phyloP scores from a whole-genome alignment of 1,139 yeast genomes.

The Sugiyamaella japonica region DNA sequence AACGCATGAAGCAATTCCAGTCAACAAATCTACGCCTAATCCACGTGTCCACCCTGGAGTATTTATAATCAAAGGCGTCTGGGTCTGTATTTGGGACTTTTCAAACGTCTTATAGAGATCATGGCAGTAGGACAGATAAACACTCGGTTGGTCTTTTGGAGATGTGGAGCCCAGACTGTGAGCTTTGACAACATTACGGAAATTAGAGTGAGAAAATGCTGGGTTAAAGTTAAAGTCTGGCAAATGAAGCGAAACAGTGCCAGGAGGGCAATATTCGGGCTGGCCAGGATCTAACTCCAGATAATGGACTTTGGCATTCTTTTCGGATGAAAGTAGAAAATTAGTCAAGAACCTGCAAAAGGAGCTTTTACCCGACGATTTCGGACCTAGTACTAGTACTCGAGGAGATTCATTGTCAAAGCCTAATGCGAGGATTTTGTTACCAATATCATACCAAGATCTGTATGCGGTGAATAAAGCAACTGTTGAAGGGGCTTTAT shows the following conservation, averaged over 20 bases:
- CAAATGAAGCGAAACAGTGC: slow-evolving; percentile 54
- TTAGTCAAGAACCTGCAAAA: slow-evolving; percentile 60
- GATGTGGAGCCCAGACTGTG: slow-evolving; percentile 68
- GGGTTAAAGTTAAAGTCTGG: slow-evolving; percentile 36
- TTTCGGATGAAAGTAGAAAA: slow-evolving; percentile 32
- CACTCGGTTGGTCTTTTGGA: slow-evolving; percentile 67
- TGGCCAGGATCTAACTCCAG: slow-evolving; percentile 93
- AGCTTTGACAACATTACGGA: slow-evolving; percentile 38
- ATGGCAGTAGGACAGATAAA: slow-evolving; percentile 51
- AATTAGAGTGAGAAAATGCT: slow-evolving; percentile 36
- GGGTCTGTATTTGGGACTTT: slow-evolving; percentile 26
- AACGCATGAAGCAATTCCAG: slow-evolving; percentile 48
- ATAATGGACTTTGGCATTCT: slow-evolving; percentile 42
- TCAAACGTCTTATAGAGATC: slow-evolving; percentile 46
- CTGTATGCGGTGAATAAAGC: slow-evolving; percentile 23
- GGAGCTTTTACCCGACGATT: slow-evolving; percentile 85
- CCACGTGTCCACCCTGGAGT: slow-evolving; percentile 97
- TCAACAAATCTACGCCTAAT: slow-evolving; percentile 68
- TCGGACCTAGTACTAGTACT: slow-evolving; percentile 59
- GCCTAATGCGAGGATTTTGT: slow-evolving; percentile 17
- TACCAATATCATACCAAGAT: slow-evolving; percentile 33
- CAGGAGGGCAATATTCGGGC: slow-evolving; percentile 75
- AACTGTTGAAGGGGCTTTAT: slow-evolving; percentile 21
- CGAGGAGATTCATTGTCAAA: slow-evolving; percentile 20
- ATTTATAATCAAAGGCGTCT: slow-evolving; percentile 58